Evolutionary conservation across 208 protist species (phyloP).

Genomic region (Acanthamoeba lenticulata): DNA sequence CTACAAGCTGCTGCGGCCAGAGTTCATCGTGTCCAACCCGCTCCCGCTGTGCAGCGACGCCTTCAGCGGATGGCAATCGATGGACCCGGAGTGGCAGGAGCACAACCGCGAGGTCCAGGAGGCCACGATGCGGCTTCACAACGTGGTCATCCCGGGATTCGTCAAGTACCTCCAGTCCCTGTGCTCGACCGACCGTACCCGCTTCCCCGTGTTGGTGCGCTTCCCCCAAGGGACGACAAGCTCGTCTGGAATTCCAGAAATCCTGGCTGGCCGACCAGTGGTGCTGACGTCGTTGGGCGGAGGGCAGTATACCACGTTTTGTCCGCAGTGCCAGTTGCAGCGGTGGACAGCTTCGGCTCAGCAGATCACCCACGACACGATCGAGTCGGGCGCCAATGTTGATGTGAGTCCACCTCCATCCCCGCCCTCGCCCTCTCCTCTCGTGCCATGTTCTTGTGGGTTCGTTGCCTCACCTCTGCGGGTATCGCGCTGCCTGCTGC

Average conservation of each 20-base stretch:
- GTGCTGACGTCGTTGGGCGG: no score
- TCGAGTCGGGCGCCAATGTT: not conserved
- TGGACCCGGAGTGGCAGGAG: not conserved
- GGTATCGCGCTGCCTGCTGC: no score
- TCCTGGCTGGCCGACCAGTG: no score
- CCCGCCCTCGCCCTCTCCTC: no score
- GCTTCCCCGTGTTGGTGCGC: not conserved
- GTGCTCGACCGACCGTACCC: not conserved
- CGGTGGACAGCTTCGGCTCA: not conserved
- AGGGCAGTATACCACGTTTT: constrained; percentile 15
- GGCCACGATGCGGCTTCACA: not conserved
- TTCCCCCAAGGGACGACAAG: not conserved
- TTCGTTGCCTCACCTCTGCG: no score
- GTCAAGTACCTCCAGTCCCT: not conserved
- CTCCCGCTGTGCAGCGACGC: constrained; percentile 55
- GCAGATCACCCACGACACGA: constrained; percentile 2
- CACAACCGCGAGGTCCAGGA: constrained; percentile 29
- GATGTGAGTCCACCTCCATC: not conserved
- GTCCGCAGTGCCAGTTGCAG: not conserved
- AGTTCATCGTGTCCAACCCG: not conserved
- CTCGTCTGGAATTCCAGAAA: no score
- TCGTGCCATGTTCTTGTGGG: no score
- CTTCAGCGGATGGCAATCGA: constrained; percentile 52
- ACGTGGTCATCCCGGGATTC: constrained; percentile 31
- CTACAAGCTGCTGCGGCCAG: constrained; percentile 56